Evolutionary conservation across 2,329 filamentous ascomycete genomes (phyloP), one percentile per base, ranked within the genome.

Genomic region (Aspergillus brasiliensis): DNA sequence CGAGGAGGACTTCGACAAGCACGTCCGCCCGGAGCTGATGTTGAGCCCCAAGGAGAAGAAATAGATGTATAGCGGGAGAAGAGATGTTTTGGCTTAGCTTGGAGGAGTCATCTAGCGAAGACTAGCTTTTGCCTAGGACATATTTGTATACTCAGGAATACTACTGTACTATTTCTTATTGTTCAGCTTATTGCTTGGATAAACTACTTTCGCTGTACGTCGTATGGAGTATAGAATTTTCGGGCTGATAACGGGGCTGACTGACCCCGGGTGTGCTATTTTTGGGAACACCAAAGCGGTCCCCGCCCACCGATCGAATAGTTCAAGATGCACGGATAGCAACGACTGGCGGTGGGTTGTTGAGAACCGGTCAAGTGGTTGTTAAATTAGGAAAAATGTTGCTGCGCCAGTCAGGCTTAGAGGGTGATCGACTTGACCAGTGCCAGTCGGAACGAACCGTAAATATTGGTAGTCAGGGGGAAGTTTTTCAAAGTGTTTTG

Each of bases 11-110:
- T 98, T 98, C 74, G 92, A 97, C 78, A 84, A 86, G 68, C 84
- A 96, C 66, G 95, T 99, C 67, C 88, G 88, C 71, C 95, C 95
- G 23, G 94, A 98, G 82, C 85, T 98, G 74, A 99, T 99, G 94
- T 84, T 99, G 73, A 88, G 89, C 61, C 94, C 94, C 51, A 89
- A 87, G 78, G 86, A 88, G 72, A 84, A 84, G 76, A 85, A 87
- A 73, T 83, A 80, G 64, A 67, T 47, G 61, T 49, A 46, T 56
- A 54, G 27, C 55, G n/a, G 38, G 25, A 19, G 25, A 27, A 21
- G 25, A 40, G 25, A 28, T 47, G 46, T 55, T 47, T 63, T 60
- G 51, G 38, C 55, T 58, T 61, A 59, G 48, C 56, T 47, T 55
- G 54, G 53, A 58, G 54, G 59, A 61, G 53, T 46, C 38, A 57